Evolutionary conservation across 352 stramenopile genomes (phyloP), one percentile per base, ranked within the genome.

Genomic region (Globisporangium paddicum): DNA sequence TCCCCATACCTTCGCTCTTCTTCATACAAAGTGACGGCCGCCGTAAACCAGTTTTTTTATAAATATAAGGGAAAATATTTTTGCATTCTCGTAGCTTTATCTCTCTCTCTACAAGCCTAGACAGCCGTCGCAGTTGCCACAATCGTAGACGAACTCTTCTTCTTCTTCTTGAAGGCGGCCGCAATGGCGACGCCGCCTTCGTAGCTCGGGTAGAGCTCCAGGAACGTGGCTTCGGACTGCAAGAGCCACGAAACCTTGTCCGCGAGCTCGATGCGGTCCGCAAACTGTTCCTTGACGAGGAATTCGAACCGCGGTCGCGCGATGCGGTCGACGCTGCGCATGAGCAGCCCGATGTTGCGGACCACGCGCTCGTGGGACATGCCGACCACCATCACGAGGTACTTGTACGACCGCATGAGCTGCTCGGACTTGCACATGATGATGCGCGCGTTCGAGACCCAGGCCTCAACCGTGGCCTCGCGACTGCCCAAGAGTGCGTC

Each of bases 401-500:
- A 89, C 21, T 65, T 44, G 54, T 77, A 77, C 21, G 79, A 65
- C 18, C 62, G 67, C 13, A 61, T 58, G n/a, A 89, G 60, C 38
- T 68, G 48, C 32, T 57, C 57, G 5, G 70, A 54, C 62, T 81
- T 89, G 65, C 59, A 66, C 76, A 87, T 89, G 34, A 89, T 64
- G 21, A 89, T 56, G 40, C 73, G 74, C 14, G 63, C 57, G 28
- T 68, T 75, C 1, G 34, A 38, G 5, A 60, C 8, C 62, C 78
- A 72, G 23, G 73, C 37, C 2, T 28, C 16, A 5, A 61, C 26
- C 0, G 61, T 73, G 26, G 47, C 50, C 6, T 66, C 66, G 9
- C 51, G 34, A 2, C n/a, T 30, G 13, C 79, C 77, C 47, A 83
- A 75, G 35, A 84, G 60, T 16, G 68, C 59, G 18, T 86, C 67